phyloP scores from a whole-genome alignment of 345 rosid species.

The Citrus medica region DNA sequence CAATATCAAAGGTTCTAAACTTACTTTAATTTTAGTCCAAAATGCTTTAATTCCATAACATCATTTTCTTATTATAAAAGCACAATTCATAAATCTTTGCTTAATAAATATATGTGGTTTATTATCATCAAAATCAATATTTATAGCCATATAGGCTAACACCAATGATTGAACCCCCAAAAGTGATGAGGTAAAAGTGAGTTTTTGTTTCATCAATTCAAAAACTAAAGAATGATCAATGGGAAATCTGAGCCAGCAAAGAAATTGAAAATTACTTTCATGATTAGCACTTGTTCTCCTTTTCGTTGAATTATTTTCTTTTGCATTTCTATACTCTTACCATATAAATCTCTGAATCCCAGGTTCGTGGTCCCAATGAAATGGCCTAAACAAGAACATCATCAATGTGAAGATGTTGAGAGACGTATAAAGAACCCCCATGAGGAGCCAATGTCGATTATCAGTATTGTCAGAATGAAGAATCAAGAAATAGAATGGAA shows the following conservation, averaged over 20 bases:
- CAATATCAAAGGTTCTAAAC: no score
- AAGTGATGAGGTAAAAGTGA: neutral
- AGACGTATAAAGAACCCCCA: slow-evolving; percentile 41
- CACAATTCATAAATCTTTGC: no score
- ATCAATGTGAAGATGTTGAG: slow-evolving; percentile 61
- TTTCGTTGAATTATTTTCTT: neutral
- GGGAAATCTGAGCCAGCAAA: neutral
- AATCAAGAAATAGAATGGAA: slow-evolving; percentile 68
- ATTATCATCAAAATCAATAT: no score
- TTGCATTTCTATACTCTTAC: slow-evolving; percentile 37
- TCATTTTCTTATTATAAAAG: no score
- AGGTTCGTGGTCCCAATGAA: slow-evolving; percentile 79
- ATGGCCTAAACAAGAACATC: slow-evolving; percentile 78
- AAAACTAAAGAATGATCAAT: neutral
- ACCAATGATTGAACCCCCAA: neutral
- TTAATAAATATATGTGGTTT: no score
- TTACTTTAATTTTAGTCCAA: no score
- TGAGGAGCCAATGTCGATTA: slow-evolving; percentile 41
- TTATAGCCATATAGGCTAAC: no score
- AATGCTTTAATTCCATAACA: no score
- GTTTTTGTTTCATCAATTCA: neutral
- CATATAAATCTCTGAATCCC: slow-evolving; percentile 92
- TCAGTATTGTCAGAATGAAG: slow-evolving; percentile 45
- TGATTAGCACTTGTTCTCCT: neutral
- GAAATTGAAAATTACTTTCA: neutral